These are phyloP conservation scores for Dictyostelium firmibasis DNA, from an alignment of 78 protist species.

Conservation along the genomic window DNA sequence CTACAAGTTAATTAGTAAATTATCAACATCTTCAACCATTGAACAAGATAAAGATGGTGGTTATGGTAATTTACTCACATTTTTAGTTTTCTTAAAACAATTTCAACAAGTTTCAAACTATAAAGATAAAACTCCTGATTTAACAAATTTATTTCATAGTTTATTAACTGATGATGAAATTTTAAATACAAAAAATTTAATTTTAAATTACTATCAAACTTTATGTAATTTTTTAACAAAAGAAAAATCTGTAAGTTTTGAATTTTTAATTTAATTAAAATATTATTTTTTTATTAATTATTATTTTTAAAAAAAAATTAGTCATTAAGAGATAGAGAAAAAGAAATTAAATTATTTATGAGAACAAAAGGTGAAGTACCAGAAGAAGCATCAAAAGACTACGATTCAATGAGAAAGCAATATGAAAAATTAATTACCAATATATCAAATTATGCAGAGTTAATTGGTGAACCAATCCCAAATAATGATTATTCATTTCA, in stretches of 20 bases:
- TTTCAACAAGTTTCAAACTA: slow-evolving; percentile 8
- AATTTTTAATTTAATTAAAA: neutral
- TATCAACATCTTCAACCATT: neutral
- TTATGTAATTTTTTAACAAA: slow-evolving; percentile 6
- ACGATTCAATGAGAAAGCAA: slow-evolving; percentile 69
- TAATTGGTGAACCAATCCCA: slow-evolving; percentile 68
- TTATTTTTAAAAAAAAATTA: neutral
- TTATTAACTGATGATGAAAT: slow-evolving; percentile 24
- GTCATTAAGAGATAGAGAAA: slow-evolving; percentile 53
- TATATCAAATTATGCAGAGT: slow-evolving; percentile 42
- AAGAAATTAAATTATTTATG: slow-evolving; percentile 45
- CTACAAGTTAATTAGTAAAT: slow-evolving; percentile 7
- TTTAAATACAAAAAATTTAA: neutral
- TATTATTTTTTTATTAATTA: neutral
- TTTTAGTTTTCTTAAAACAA: slow-evolving; percentile 29
- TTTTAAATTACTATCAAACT: slow-evolving; percentile 10
- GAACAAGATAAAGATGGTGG: slow-evolving; percentile 55
- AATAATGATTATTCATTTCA: slow-evolving; percentile 50
- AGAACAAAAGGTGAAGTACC: slow-evolving; percentile 73
- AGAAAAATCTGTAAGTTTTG: slow-evolving; percentile 20
- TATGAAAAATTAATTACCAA: slow-evolving; percentile 72
- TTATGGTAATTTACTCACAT: slow-evolving; percentile 1
- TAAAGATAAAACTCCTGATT: neutral
- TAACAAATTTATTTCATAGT: slow-evolving; percentile 14
- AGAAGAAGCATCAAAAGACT: neutral